A percentile compares a stretch with the other conserved stretches of the same genome.
phyloP scores from a whole-genome alignment of 1,284 basidiomycete species.

The Exobasidium rhododendri region DNA sequence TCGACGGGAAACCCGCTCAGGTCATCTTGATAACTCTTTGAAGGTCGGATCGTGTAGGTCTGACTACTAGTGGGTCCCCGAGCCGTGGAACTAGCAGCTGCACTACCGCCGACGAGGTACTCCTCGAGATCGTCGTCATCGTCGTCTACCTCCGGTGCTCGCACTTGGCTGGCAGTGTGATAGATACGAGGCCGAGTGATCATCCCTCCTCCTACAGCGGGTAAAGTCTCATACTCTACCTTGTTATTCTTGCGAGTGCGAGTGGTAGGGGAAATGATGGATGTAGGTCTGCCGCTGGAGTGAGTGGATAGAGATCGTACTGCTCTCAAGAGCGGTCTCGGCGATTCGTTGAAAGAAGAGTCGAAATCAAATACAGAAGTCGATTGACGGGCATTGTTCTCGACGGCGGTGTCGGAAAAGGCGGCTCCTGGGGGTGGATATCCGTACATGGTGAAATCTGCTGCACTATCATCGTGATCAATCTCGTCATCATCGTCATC shows the following conservation, averaged over 20 bases:
- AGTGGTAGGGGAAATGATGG: background rate
- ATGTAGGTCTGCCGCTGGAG: background rate
- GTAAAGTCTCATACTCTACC: constrained; percentile 64
- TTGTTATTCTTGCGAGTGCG: background rate
- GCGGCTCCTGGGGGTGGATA: constrained; percentile 40
- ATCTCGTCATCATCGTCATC: constrained; percentile 25
- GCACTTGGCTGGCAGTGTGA: constrained; percentile 68
- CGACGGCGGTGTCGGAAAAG: constrained; percentile 28
- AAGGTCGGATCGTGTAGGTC: constrained; percentile 13
- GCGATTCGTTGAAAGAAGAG: background rate
- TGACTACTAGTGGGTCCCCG: constrained; percentile 9
- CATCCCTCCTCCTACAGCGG: constrained; percentile 72
- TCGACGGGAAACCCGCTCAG: background rate
- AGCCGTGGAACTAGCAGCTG: constrained; percentile 10
- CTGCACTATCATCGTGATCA: constrained; percentile 22
- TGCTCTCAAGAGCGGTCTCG: background rate
- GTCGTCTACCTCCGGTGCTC: constrained; percentile 34
- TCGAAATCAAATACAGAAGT: constrained; percentile 7
- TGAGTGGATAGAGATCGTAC: background rate
- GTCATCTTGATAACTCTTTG: background rate
- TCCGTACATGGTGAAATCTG: constrained; percentile 36
- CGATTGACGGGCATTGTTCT: constrained; percentile 8
- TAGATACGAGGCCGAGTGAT: constrained; percentile 71
- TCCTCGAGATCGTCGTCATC: constrained; percentile 23
- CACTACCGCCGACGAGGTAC: constrained; percentile 6